Evolutionary conservation across 495 filamentous ascomycete genomes (phyloP).

Genomic region (Neurospora sp.): DNA sequence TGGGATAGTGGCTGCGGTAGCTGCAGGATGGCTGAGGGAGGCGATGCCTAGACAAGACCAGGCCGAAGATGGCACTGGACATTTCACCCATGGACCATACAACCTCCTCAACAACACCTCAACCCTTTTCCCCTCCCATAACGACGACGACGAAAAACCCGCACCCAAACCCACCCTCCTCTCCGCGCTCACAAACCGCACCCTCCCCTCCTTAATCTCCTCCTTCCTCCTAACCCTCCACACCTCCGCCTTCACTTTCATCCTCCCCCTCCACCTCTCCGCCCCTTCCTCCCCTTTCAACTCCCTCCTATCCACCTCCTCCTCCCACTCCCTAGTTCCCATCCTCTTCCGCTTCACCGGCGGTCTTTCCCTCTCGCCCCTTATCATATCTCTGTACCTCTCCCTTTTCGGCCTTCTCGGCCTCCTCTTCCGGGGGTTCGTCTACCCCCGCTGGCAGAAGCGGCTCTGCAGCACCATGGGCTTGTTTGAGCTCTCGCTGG

Average conservation of each 20-base stretch:
- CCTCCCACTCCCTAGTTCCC: conserved; percentile 44
- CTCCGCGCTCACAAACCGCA: conserved; percentile 52
- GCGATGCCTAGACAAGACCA: conserved; percentile 3
- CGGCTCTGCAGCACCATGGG: conserved; percentile 48
- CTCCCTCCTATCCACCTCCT: conserved; percentile 65
- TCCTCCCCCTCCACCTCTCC: conserved; percentile 64
- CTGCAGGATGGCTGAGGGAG: conserved; percentile 1
- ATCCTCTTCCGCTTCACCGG: conserved; percentile 58
- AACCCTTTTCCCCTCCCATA: no score
- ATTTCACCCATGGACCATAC: not conserved
- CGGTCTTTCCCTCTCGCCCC: conserved; percentile 59
- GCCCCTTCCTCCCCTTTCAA: conserved; percentile 51
- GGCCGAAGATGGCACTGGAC: not conserved
- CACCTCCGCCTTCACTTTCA: conserved; percentile 62
- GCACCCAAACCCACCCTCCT: conserved; percentile 4
- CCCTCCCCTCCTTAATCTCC: conserved; percentile 50
- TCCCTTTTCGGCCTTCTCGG: conserved; percentile 60
- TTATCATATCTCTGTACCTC: conserved; percentile 58
- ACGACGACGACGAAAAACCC: not conserved
- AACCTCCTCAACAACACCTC: not conserved
- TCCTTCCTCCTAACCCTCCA: conserved; percentile 65
- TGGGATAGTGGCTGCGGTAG: not conserved
- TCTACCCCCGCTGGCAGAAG: conserved; percentile 54
- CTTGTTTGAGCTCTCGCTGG: conserved; percentile 47
- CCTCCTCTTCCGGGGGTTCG: conserved; percentile 56